These are phyloP conservation scores for Boletus huronensis DNA, from an alignment of 768 basidiomycete genomes.

Conservation along the genomic window DNA sequence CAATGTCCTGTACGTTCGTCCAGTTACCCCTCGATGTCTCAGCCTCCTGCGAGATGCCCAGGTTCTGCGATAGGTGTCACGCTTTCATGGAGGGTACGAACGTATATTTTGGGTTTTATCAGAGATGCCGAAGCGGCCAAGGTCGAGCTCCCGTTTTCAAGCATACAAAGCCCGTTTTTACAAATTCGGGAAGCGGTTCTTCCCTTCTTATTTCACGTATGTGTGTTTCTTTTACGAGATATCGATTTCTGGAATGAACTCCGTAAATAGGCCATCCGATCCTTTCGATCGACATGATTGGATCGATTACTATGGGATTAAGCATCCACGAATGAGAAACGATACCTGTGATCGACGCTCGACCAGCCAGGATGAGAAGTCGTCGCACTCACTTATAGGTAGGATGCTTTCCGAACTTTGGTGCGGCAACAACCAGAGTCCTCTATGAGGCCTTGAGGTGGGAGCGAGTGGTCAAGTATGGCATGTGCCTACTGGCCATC, in stretches of 20 bases:
- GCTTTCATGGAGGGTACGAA: constrained; percentile 13
- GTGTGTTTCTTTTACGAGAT: background rate
- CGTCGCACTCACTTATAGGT: background rate
- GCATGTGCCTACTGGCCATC: background rate
- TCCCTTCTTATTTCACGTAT: constrained; percentile 9
- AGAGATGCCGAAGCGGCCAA: constrained; percentile 5
- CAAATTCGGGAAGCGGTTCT: background rate
- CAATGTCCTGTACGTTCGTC: constrained; percentile 2
- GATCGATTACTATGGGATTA: constrained; percentile 16
- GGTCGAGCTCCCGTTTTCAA: constrained; percentile 11
- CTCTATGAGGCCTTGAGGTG: background rate
- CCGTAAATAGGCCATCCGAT: constrained; percentile 2
- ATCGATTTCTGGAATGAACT: background rate
- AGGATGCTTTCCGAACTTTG: background rate
- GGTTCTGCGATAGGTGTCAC: constrained; percentile 13
- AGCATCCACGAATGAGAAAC: constrained; percentile 4
- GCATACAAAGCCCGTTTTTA: constrained; percentile 14
- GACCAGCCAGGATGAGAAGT: constrained; percentile 9
- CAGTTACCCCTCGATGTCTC: background rate
- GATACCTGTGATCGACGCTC: constrained; percentile 1
- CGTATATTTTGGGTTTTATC: background rate
- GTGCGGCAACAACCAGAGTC: background rate
- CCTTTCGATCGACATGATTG: constrained; percentile 16
- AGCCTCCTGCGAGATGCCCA: constrained; percentile 3
- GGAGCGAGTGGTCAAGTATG: background rate